Base-by-base conservation (phyloP, 805 yeast species). In the Saccharomycopsis babjevae region DNA sequence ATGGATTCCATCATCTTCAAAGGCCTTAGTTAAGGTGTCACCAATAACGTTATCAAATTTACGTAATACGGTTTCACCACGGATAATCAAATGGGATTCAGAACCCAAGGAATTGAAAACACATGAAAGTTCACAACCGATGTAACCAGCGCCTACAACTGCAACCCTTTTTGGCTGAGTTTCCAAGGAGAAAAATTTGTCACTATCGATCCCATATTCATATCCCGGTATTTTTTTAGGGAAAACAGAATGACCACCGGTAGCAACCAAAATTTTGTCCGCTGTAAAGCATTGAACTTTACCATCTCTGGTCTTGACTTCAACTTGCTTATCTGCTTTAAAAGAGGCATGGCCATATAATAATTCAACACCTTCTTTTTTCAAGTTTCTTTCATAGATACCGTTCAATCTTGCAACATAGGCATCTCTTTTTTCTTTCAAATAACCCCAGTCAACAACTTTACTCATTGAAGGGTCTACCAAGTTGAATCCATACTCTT, bases 141-240 rank as follows among this genome's bases (percentile, higher is more conserved):
- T 94, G 76, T 94, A 94, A 54, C 99, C 99, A 43, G 97, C 97
- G 68, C 99, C 99, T 13, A 94, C 97, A 64, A 94, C 80, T 1
- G 96, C 98, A 34, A 93, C 98, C 57, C 85, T 80, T 74, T 90
- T 86, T 58, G 99, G 99, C 75, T 92, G 97, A 57, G 75, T 70
- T 63, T 81, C 85, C 66, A 94, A 77, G 65, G 81, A 82, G 70
- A 94, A 94, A 72, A 94, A 94, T 0, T 97, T 97, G 72, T 94
- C 96, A 22, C 97, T 89, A 59, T 87, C 84, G 63, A 83, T 85
- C 62, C 97, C 97, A 62, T 79, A 77, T 69, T 91, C 94, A 57
- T 85, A 83, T 57, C 98, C 98, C 60, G 85, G 86, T 57, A 91
- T 83, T 30, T 76, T 71, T n/a, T 64, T 67, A 39, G 97, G 96